Conservation (phyloP, 192 early-diverging fungal genomes). For the Neocallimastix lanati region DNA sequence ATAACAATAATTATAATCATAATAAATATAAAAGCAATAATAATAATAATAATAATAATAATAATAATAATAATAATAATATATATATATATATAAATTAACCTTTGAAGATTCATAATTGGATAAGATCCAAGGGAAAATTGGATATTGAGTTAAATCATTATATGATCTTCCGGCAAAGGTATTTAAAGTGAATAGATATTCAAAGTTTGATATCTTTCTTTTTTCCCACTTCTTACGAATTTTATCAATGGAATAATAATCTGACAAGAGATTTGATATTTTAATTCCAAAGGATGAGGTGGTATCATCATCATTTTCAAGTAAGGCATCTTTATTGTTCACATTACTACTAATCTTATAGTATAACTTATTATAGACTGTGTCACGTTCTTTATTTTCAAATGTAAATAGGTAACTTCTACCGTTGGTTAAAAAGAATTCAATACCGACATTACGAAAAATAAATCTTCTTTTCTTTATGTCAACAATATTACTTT, state of each 20-base stretch:
- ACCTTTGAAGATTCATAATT: conserved; percentile 52
- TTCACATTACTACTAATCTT: conserved; percentile 17
- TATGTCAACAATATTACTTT: conserved; percentile 1
- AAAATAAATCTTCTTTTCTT: conserved; percentile 25
- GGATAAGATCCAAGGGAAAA: conserved; percentile 83
- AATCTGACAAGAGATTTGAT: conserved; percentile 33
- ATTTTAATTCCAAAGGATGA: conserved; percentile 20
- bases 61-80: too few species aligned
- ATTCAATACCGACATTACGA: conserved; percentile 53
- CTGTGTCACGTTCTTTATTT: conserved; percentile 35
- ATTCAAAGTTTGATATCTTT: conserved; percentile 90
- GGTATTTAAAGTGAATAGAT: conserved; percentile 83
- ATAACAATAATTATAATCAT: too few species aligned
- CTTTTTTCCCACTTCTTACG: conserved; percentile 65
- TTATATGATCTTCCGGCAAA: conserved; percentile 47
- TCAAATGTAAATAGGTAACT: conserved; percentile 58
- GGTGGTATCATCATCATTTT: conserved; percentile 4
- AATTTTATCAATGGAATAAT: conserved; percentile 38
- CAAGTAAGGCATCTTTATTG: conserved; percentile 13
- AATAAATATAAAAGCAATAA: too few species aligned
- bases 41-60: too few species aligned
- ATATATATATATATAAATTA: too few species aligned
- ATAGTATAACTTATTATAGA: conserved; percentile 43
- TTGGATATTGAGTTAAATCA: conserved; percentile 90
- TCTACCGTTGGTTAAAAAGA: conserved; percentile 58